Conservation (phyloP, 2,329 filamentous ascomycete genomes). For the Aspergillus fischeri region DNA sequence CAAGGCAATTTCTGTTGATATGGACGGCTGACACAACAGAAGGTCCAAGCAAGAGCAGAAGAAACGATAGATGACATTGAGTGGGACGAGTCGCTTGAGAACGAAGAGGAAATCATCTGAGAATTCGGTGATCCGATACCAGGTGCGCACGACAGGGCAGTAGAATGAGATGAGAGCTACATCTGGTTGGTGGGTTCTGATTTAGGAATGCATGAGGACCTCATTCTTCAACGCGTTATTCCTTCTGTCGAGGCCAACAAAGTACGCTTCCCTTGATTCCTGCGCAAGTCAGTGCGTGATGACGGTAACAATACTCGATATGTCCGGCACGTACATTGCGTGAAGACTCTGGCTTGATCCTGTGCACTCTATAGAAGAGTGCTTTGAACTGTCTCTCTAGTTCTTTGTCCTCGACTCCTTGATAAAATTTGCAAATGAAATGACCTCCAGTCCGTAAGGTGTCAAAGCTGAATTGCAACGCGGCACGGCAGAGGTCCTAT, state of each 20-base stretch:
- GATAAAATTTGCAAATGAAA: constrained; percentile 97
- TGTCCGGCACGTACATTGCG: constrained; percentile 58
- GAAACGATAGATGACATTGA: constrained; percentile 42
- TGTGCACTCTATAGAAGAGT: constrained; percentile 73
- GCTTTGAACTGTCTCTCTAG: constrained; percentile 70
- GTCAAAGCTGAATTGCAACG: constrained; percentile 78
- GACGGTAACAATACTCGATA: neutral
- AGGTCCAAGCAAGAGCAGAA: constrained; percentile 46
- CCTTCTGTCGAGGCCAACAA: constrained; percentile 73
- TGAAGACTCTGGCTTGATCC: constrained; percentile 90
- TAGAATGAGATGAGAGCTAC: neutral
- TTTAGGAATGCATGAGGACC: constrained; percentile 34
- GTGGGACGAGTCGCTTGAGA: constrained; percentile 41
- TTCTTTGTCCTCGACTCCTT: constrained; percentile 77
- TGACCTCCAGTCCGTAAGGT: constrained; percentile 78
- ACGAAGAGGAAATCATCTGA: constrained; percentile 28
- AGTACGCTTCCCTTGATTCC: constrained; percentile 83
- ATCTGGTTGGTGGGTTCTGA: neutral
- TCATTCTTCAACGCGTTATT: constrained; percentile 43
- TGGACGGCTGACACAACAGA: constrained; percentile 16
- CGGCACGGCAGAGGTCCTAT: constrained; percentile 85
- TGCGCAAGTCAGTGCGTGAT: constrained; percentile 32
- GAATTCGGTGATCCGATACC: neutral
- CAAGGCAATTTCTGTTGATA: neutral
- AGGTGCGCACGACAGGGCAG: neutral